Conservation (phyloP, 345 rosid genomes). For the Melastoma malabathricum region DNA sequence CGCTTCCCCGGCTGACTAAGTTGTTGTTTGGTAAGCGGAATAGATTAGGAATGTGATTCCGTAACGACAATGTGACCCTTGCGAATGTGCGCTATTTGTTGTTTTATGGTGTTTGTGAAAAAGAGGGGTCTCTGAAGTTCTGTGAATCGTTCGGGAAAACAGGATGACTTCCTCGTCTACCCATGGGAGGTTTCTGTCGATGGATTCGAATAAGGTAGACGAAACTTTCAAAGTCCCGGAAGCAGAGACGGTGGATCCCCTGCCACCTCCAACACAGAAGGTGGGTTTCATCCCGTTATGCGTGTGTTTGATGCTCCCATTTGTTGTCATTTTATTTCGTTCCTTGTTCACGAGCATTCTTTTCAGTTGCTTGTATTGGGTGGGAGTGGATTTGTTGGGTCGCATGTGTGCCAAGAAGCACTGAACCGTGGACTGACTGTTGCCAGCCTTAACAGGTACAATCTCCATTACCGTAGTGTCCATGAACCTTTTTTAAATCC, state of each 20-base stretch:
- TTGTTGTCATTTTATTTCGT: not conserved
- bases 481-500: not conserved
- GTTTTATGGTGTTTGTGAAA: too few species aligned
- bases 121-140: too few species aligned
- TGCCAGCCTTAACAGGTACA: conserved; percentile 94
- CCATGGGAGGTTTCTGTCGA: conserved; percentile 42
- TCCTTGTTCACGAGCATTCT: not conserved
- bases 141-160: not conserved
- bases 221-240: conserved; percentile 75
- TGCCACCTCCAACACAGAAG: conserved; percentile 78
- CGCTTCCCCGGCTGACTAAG: too few species aligned
- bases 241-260: conserved; percentile 70
- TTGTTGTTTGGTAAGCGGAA: too few species aligned
- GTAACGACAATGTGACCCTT: too few species aligned
- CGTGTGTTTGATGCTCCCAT: not conserved
- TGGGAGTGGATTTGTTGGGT: conserved; percentile 98
- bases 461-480: not conserved
- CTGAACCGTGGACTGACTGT: conserved; percentile 55
- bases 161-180: conserved; percentile 25
- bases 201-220: conserved; percentile 64
- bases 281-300: conserved; percentile 15
- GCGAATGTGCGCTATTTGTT: too few species aligned
- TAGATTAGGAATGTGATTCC: too few species aligned
- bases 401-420: conserved; percentile 84
- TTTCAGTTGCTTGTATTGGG: conserved; percentile 83